These are phyloP conservation scores for Boletus bicolor DNA, from an alignment of 768 basidiomycete species.

Conservation along the genomic window DNA sequence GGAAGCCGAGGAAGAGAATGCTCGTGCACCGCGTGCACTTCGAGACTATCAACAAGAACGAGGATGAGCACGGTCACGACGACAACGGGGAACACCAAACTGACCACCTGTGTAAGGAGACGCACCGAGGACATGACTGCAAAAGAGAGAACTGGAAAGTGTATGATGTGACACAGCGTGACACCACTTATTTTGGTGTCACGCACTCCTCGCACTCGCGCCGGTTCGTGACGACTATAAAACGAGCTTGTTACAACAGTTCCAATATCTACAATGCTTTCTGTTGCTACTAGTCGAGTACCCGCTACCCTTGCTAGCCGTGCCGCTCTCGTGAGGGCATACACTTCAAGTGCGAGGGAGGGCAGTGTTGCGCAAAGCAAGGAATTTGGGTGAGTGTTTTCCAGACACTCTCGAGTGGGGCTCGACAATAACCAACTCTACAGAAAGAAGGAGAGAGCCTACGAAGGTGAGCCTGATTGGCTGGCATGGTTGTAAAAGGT, in stretches of 20 bases:
- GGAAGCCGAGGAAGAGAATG: constrained; percentile 57
- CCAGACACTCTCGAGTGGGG: not conserved
- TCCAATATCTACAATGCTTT: constrained; percentile 19
- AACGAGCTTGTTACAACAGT: not conserved
- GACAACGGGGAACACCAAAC: not conserved
- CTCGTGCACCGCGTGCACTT: constrained; percentile 48
- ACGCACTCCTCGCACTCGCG: constrained; percentile 2
- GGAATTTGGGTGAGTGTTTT: constrained; percentile 53
- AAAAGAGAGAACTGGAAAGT: constrained; percentile 40
- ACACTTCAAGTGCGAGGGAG: constrained; percentile 43
- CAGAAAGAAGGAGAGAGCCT: constrained; percentile 73
- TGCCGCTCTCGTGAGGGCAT: constrained; percentile 31
- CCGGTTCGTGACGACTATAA: not conserved
- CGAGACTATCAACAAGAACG: constrained; percentile 31
- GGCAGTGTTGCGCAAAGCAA: constrained; percentile 60
- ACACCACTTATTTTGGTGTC: constrained; percentile 24
- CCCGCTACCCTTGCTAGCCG: constrained; percentile 37
- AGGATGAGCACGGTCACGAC: constrained; percentile 10
- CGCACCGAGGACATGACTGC: constrained; percentile 56
- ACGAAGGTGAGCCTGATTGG: constrained; percentile 46
- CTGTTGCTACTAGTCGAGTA: constrained; percentile 37
- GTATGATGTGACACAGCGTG: constrained; percentile 43
- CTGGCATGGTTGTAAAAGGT: not conserved
- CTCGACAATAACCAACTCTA: not conserved
- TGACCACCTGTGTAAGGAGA: constrained; percentile 56